Percentiles rank a stretch among this genome's conserved stretches.
Conservation (phyloP, 2,329 filamentous ascomycete genomes). For the Alternaria sp. region DNA sequence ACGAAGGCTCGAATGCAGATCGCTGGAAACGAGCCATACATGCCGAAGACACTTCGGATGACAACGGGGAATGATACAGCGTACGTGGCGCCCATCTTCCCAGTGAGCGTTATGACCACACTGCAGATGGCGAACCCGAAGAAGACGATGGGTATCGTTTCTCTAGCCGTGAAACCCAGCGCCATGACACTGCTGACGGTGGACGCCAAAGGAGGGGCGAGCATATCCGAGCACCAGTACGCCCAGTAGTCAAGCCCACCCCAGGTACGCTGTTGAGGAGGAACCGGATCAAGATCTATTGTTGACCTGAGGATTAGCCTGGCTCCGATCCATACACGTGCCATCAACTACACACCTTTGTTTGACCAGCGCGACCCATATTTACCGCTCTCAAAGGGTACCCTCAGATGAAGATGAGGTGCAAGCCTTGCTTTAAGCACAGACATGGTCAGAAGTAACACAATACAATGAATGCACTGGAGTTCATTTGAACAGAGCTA, state of each 20-base stretch:
- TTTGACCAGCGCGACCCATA: constrained; percentile 61
- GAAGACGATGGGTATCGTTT: constrained; percentile 60
- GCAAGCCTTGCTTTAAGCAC: constrained; percentile 49
- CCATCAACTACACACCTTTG: constrained; percentile 41
- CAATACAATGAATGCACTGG: neutral
- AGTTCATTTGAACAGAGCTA: neutral
- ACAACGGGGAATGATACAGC: constrained; percentile 54
- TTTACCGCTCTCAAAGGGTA: constrained; percentile 52
- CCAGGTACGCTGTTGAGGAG: constrained; percentile 59
- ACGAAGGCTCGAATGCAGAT: constrained; percentile 57
- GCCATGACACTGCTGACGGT: constrained; percentile 55
- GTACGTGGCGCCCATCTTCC: constrained; percentile 54
- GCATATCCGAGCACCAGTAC: constrained; percentile 61
- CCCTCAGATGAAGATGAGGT: constrained; percentile 51
- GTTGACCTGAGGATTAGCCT: neutral
- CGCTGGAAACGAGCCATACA: constrained; percentile 55
- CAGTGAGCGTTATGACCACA: constrained; percentile 60
- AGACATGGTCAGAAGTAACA: constrained; percentile 32
- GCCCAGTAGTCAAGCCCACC: constrained; percentile 57
- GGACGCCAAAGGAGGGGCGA: constrained; percentile 54
- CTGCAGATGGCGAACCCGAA: constrained; percentile 59
- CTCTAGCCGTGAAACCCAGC: constrained; percentile 57
- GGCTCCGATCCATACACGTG: neutral
- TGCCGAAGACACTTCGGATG: constrained; percentile 57
- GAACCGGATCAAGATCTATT: constrained; percentile 47